These are phyloP conservation scores for Plasmopara muralis DNA, from an alignment of 352 stramenopile species.

Conservation along the genomic window DNA sequence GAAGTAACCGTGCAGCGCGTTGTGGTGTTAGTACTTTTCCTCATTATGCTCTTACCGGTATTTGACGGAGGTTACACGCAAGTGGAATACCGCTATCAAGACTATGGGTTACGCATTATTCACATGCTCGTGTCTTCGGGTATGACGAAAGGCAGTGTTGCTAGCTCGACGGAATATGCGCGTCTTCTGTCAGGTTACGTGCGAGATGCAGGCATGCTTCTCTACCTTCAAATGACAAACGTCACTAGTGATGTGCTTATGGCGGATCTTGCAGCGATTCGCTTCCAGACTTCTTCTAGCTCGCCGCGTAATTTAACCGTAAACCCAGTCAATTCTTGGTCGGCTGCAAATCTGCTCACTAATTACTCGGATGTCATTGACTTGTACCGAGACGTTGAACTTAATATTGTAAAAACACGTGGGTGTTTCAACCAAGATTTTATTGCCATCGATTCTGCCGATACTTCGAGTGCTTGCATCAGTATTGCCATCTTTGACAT, in stretches of 20 bases:
- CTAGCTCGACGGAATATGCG: conserved; percentile 40
- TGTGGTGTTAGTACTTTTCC: conserved; percentile 85
- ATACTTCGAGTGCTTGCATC: conserved; percentile 48
- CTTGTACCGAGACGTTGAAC: conserved; percentile 43
- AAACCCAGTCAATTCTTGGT: conserved; percentile 63
- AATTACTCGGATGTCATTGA: conserved; percentile 35
- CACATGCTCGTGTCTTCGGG: conserved; percentile 61
- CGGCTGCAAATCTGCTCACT: conserved; percentile 20
- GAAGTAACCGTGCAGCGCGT: conserved; percentile 82
- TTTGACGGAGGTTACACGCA: conserved; percentile 79
- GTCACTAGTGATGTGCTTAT: conserved; percentile 31
- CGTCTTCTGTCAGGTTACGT: conserved; percentile 63
- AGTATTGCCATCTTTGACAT: conserved; percentile 85
- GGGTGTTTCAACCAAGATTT: conserved; percentile 69
- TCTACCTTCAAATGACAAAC: conserved; percentile 58
- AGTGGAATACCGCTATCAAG: conserved; percentile 77
- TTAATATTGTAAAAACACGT: conserved; percentile 75
- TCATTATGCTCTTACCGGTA: conserved; percentile 83
- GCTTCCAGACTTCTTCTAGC: conserved; percentile 45
- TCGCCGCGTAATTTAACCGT: conserved; percentile 40
- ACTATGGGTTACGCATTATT: conserved; percentile 73
- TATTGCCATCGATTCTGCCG: conserved; percentile 40
- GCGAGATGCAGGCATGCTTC: conserved; percentile 43
- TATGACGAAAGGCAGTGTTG: conserved; percentile 18
- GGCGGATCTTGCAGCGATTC: conserved; percentile 29